phyloP scores from a whole-genome alignment of 148 eudicot species.

The Persicaria maculosa region DNA sequence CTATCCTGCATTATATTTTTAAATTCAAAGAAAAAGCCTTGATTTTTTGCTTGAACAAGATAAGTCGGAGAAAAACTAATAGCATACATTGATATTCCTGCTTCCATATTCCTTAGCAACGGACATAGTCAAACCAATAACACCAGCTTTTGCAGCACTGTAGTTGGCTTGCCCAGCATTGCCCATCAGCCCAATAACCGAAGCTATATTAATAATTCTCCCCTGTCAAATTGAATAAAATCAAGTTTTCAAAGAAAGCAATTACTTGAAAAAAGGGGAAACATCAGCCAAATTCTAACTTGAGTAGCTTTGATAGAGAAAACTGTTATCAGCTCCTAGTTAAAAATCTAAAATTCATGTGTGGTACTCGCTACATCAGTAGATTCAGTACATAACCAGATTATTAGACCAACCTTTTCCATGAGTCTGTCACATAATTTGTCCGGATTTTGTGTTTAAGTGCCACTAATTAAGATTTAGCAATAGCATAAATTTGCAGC shows the following conservation, averaged over 20 bases:
- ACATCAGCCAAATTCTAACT: background rate
- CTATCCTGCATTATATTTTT: background rate
- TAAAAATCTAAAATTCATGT: no score
- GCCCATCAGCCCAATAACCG: slow-evolving; percentile 89
- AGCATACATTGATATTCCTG: slow-evolving; percentile 79
- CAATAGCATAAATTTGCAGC: no score
- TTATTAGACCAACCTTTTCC: background rate
- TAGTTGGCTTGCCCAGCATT: slow-evolving; percentile 92
- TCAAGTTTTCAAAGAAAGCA: background rate
- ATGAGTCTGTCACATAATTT: background rate
- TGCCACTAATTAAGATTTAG: background rate
- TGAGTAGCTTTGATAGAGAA: background rate
- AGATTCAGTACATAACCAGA: background rate
- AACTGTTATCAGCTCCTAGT: background rate
- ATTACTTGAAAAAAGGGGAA: background rate
- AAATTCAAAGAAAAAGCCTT: background rate
- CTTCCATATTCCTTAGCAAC: slow-evolving; percentile 94
- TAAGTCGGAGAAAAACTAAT: background rate
- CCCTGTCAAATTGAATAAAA: slow-evolving; percentile 42
- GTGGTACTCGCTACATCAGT: no score
- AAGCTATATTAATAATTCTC: slow-evolving; percentile 82
- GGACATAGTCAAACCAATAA: slow-evolving; percentile 79
- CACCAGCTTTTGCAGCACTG: slow-evolving; percentile 99
- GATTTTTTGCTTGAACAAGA: background rate
- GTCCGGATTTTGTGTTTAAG: background rate